These are phyloP conservation scores for Hamamelis virginiana DNA, from an alignment of 164 flowering plant genomes.

Conservation along the genomic window DNA sequence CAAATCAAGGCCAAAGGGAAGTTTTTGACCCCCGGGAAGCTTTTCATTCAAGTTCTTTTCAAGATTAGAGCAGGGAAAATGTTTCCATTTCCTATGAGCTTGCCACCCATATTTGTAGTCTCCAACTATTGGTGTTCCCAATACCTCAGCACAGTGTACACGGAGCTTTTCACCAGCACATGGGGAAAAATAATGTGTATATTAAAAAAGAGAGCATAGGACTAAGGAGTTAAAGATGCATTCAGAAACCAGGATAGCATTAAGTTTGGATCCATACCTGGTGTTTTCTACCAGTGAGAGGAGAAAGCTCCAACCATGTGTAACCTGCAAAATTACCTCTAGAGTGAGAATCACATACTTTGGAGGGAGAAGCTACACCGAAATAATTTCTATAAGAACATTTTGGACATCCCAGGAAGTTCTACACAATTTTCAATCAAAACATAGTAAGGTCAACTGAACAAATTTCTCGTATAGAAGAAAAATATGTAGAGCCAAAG, in stretches of 20 bases:
- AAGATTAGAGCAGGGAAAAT: conserved; percentile 18
- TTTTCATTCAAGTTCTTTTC: conserved; percentile 19
- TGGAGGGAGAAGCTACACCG: background rate
- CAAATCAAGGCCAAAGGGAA: conserved; percentile 52
- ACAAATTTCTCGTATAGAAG: too few relatives aligned
- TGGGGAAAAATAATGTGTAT: background rate
- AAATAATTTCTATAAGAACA: background rate
- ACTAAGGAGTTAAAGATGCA: background rate
- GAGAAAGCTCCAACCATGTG: conserved; percentile 79
- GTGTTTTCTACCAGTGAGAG: conserved; percentile 90
- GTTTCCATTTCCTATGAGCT: conserved; percentile 70
- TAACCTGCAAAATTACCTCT: conserved; percentile 44
- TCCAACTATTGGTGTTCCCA: conserved; percentile 96
- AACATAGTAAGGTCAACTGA: too few relatives aligned
- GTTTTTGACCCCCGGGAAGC: conserved; percentile 15
- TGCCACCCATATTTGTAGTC: conserved; percentile 94
- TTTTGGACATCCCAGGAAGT: background rate
- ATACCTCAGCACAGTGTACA: conserved; percentile 91
- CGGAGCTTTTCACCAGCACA: conserved; percentile 58
- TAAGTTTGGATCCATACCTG: conserved; percentile 48
- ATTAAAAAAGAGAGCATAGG: background rate
- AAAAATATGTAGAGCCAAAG: too few relatives aligned
- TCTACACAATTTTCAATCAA: too few relatives aligned
- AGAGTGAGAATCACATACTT: background rate
- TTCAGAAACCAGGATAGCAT: conserved; percentile 1